A percentile compares a stretch with the other conserved stretches of the same genome.
Evolutionary conservation across 495 filamentous ascomycete species (phyloP).

Genomic region (Aspergillus bridgeri): DNA sequence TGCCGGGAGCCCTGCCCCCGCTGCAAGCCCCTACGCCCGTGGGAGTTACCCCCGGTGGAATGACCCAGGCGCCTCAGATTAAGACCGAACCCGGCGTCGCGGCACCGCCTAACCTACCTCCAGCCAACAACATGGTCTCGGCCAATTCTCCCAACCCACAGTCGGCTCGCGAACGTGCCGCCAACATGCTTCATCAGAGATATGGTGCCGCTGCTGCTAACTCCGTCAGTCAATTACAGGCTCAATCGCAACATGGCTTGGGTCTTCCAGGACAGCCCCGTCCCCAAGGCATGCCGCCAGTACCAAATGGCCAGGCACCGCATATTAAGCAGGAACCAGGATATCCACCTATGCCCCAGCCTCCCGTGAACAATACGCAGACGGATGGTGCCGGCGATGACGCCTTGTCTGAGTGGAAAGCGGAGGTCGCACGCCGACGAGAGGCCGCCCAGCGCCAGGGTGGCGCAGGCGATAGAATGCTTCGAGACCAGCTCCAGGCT

Average conservation of each 20-base stretch:
- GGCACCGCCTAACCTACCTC: conserved; percentile 40
- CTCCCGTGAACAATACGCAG: conserved; percentile 50
- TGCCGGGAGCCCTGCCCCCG: conserved; percentile 19
- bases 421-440: conserved; percentile 52
- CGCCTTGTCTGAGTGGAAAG: conserved; percentile 53
- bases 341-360: conserved; percentile 40
- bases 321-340: conserved; percentile 48
- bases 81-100: conserved; percentile 72
- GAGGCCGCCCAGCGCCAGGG: conserved; percentile 60
- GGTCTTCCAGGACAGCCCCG: conserved; percentile 43
- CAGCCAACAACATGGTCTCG: conserved; percentile 36
- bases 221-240: conserved; percentile 64
- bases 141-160: conserved; percentile 38
- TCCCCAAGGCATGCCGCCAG: conserved; percentile 36
- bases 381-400: conserved; percentile 68
- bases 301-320: conserved; percentile 43
- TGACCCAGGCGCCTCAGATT: conserved; percentile 52
- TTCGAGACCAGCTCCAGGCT: conserved; percentile 45
- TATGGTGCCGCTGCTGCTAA: conserved; percentile 68
- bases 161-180: conserved; percentile 64
- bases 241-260: conserved; percentile 35
- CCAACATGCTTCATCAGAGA: conserved; percentile 61
- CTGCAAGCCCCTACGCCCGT: conserved; percentile 21
- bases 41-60: conserved; percentile 20
- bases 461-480: conserved; percentile 50